phyloP scores from a whole-genome alignment of 441 rosid genomes.

The Syzygium malaccense region DNA sequence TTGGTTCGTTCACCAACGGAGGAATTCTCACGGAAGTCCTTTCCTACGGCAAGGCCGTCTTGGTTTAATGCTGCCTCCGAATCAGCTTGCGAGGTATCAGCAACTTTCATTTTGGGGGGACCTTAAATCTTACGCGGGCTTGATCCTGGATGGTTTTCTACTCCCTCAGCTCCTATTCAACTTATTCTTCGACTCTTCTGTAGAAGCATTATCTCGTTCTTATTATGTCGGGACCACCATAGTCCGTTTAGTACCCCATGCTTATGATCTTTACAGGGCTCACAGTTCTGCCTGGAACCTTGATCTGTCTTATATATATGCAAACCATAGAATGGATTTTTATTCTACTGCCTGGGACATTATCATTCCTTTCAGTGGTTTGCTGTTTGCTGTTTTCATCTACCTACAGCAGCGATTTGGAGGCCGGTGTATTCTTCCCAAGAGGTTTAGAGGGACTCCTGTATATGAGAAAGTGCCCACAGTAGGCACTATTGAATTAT shows the following conservation, averaged over 20 bases:
- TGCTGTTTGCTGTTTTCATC: constrained; percentile 46
- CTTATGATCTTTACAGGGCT: constrained; percentile 77
- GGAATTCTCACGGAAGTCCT: constrained; percentile 26
- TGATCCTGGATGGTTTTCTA: constrained; percentile 70
- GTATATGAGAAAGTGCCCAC: constrained; percentile 58
- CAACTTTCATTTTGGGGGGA: constrained; percentile 48
- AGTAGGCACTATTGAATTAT: constrained; percentile 42
- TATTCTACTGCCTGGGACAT: constrained; percentile 91
- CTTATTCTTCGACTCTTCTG: constrained; percentile 33
- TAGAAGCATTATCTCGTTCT: constrained; percentile 39
- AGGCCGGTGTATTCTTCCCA: constrained; percentile 56
- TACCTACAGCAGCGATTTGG: constrained; percentile 75
- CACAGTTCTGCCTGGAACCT: constrained; percentile 44
- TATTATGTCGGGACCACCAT: constrained; percentile 61
- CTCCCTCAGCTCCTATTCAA: constrained; percentile 83
- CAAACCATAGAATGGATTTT: constrained; percentile 67
- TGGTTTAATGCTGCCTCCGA: not conserved
- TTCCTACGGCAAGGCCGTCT: constrained; percentile 6
- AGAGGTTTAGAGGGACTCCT: constrained; percentile 33
- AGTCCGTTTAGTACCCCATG: constrained; percentile 69
- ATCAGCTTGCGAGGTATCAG: constrained; percentile 16
- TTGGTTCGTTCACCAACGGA: constrained; percentile 45
- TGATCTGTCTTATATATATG: constrained; percentile 63
- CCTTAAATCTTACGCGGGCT: constrained; percentile 70
- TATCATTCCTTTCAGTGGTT: constrained; percentile 44